These are phyloP conservation scores for Alisma plantagoaquatica DNA, from an alignment of 106 monocot species.

Conservation along the genomic window DNA sequence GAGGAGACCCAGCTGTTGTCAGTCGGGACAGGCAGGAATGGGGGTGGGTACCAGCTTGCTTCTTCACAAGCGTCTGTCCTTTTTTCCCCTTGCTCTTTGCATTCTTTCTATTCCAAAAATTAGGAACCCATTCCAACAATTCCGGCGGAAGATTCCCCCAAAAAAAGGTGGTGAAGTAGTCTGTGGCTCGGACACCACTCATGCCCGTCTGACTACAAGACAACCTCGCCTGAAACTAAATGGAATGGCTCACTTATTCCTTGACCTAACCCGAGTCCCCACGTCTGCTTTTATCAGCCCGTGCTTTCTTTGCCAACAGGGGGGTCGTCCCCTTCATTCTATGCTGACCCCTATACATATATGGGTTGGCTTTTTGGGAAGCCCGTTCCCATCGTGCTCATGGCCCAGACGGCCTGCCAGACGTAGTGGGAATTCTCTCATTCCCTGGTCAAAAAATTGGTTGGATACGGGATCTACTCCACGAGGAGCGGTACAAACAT, in stretches of 20 bases:
- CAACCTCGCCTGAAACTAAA: too few relatives aligned
- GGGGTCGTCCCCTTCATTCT: neutral
- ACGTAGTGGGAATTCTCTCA: conserved; percentile 8
- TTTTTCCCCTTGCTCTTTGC: neutral
- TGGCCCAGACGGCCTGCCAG: conserved; percentile 4
- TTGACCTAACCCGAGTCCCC: too few relatives aligned
- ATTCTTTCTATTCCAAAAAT: neutral
- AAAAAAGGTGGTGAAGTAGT: neutral
- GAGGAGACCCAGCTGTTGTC: too few relatives aligned
- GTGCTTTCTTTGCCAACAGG: neutral
- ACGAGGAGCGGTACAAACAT: conserved; percentile 8
- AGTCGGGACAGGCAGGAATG: neutral
- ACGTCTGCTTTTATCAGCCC: neutral
- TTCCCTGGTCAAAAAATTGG: conserved; percentile 10
- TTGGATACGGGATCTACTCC: conserved; percentile 20
- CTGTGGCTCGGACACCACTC: neutral
- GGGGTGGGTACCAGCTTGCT: too few relatives aligned
- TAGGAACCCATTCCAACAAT: neutral
- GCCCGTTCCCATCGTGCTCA: conserved; percentile 6
- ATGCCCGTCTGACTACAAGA: neutral
- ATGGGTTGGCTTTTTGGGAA: conserved; percentile 4
- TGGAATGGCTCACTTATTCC: too few relatives aligned
- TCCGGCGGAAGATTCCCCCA: neutral
- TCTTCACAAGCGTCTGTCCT: neutral
- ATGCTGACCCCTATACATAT: neutral